A percentile compares a stretch with the other conserved stretches of the same genome.
Conservation (phyloP, 148 eudicot genomes). For the Rhododendron molle region DNA sequence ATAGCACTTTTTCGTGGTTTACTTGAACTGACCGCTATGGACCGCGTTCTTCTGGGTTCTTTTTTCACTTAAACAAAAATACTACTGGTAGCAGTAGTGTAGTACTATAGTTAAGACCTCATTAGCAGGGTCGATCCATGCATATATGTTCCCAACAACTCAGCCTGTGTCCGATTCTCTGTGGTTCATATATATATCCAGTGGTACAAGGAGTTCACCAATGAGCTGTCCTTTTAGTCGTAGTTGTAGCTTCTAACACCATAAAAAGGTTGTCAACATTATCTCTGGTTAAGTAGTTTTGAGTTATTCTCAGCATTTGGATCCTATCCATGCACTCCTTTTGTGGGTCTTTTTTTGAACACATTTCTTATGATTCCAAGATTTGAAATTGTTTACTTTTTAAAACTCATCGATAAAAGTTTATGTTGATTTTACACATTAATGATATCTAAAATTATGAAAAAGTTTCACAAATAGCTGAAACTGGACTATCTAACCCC, state of each 20-base stretch:
- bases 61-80: not conserved
- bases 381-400: too few species aligned
- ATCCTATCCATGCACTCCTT: not conserved
- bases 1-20: not conserved
- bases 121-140: not conserved
- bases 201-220: not conserved
- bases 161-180: not conserved
- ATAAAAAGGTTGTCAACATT: not conserved
- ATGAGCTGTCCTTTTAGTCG: slow-evolving; percentile 3
- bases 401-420: too few species aligned
- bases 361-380: not conserved
- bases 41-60: not conserved
- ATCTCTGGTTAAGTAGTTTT: not conserved
- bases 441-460: too few species aligned
- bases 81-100: not conserved
- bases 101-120: not conserved
- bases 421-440: too few species aligned
- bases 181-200: not conserved
- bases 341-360: too few species aligned
- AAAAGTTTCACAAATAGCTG: too few species aligned
- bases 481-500: too few species aligned
- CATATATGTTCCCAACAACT: slow-evolving; percentile 12
- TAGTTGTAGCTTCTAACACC: too few species aligned
- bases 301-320: not conserved
- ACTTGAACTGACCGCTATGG: not conserved